phyloP scores from a whole-genome alignment of 192 early-diverging fungal species.

The Gaertneriomyces semiglobifer region DNA sequence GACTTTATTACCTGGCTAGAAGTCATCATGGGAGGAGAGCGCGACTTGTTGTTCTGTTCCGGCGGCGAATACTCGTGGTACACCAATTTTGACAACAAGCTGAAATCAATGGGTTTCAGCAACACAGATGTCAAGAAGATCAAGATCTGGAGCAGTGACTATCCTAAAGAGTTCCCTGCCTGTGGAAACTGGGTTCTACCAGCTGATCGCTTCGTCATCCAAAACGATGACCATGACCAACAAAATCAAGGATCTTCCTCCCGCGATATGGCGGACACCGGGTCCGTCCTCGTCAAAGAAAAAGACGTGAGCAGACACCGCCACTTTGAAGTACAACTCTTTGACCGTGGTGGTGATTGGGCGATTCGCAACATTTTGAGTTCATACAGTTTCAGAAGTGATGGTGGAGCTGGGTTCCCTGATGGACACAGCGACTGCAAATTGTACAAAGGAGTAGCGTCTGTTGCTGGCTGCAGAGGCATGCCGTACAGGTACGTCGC shows the following conservation, averaged over 20 bases:
- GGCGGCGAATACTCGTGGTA: neutral
- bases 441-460: neutral
- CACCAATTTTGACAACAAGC: conserved; percentile 10
- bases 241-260: conserved; percentile 27
- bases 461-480: neutral
- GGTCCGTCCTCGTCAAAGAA: conserved; percentile 33
- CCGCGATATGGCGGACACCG: conserved; percentile 26
- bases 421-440: neutral
- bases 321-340: conserved; percentile 24
- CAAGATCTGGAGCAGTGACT: conserved; percentile 32
- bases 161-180: conserved; percentile 31
- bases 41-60: conserved; percentile 21
- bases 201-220: conserved; percentile 28
- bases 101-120: conserved; percentile 8
- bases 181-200: conserved; percentile 32
- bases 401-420: neutral
- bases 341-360: conserved; percentile 29
- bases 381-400: neutral
- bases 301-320: conserved; percentile 25
- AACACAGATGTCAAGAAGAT: conserved; percentile 24
- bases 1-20: conserved; percentile 38
- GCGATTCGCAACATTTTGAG: conserved; percentile 18
- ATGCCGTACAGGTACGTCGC: neutral
- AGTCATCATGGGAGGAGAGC: conserved; percentile 30
- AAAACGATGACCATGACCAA: conserved; percentile 28